Evolutionary conservation across 768 basidiomycete species (phyloP).

Genomic region (Kwoniella newhampshirensis): DNA sequence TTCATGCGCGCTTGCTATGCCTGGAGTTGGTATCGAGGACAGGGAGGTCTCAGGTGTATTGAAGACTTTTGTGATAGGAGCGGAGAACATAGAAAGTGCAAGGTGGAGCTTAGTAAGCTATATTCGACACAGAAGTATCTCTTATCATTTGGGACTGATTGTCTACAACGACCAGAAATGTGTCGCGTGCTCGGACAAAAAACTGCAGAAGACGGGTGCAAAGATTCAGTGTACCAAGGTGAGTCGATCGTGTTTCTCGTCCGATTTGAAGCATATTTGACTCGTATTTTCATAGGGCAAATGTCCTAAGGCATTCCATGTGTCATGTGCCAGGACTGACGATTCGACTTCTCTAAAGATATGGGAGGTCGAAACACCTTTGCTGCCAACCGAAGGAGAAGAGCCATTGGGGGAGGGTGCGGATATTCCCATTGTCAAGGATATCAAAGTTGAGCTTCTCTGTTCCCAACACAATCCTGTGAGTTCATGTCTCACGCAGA

Average conservation of each 20-base stretch:
- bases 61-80: slow-evolving; percentile 67
- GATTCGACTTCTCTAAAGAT: slow-evolving; percentile 34
- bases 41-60: slow-evolving; percentile 50
- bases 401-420: slow-evolving; percentile 22
- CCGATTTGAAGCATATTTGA: not conserved
- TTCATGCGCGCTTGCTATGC: slow-evolving; percentile 73
- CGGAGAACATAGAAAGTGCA: slow-evolving; percentile 82
- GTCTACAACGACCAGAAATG: slow-evolving; percentile 92
- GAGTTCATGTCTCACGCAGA: slow-evolving; percentile 54
- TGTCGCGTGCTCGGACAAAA: slow-evolving; percentile 70
- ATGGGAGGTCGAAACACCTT: slow-evolving; percentile 39
- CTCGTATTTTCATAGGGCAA: slow-evolving; percentile 60
- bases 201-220: slow-evolving; percentile 43
- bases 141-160: not conserved
- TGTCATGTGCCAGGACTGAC: slow-evolving; percentile 76
- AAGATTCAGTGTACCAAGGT: slow-evolving; percentile 79
- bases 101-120: slow-evolving; percentile 82
- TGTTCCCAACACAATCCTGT: slow-evolving; percentile 92
- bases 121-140: not conserved
- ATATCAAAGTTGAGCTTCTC: slow-evolving; percentile 70
- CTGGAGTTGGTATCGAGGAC: slow-evolving; percentile 83
- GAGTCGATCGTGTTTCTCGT: slow-evolving; percentile 4
- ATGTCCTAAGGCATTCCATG: slow-evolving; percentile 89
- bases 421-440: slow-evolving; percentile 59
- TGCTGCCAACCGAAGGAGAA: slow-evolving; percentile 27